Conservation (phyloP, 352 stramenopile genomes). For the Pythium scleroteichum region DNA sequence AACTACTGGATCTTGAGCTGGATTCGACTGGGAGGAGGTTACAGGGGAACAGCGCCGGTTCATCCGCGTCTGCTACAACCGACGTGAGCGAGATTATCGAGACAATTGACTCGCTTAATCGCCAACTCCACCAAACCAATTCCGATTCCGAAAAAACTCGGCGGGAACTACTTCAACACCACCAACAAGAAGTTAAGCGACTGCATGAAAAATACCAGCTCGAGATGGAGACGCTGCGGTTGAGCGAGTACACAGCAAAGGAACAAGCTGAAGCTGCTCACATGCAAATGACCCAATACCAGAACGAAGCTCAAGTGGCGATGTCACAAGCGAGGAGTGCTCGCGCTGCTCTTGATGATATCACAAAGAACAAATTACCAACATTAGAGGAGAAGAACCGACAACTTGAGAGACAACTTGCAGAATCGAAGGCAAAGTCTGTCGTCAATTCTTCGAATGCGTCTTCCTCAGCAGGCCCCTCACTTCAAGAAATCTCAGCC, state of each 20-base stretch:
- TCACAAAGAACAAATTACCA: conserved; percentile 49
- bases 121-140: conserved; percentile 55
- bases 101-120: conserved; percentile 65
- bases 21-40: conserved; percentile 21
- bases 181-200: conserved; percentile 62
- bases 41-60: neutral
- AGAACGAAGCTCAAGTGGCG: conserved; percentile 57
- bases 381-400: conserved; percentile 68
- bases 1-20: conserved; percentile 53
- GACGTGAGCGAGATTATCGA: conserved; percentile 66
- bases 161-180: conserved; percentile 35
- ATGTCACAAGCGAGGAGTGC: conserved; percentile 52
- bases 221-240: conserved; percentile 63
- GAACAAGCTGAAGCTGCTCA: conserved; percentile 50
- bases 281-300: conserved; percentile 46
- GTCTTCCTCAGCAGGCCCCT: neutral
- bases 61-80: conserved; percentile 18
- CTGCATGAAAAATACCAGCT: conserved; percentile 65
- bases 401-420: conserved; percentile 53
- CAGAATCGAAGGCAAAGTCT: conserved; percentile 35
- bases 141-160: conserved; percentile 39
- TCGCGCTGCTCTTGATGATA: conserved; percentile 49
- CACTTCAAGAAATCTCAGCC: conserved; percentile 37
- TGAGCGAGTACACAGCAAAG: conserved; percentile 64
- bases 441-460: neutral